phyloP scores from a whole-genome alignment of 2,329 filamentous ascomycete genomes.

The Verticillium zaregamsianum region DNA sequence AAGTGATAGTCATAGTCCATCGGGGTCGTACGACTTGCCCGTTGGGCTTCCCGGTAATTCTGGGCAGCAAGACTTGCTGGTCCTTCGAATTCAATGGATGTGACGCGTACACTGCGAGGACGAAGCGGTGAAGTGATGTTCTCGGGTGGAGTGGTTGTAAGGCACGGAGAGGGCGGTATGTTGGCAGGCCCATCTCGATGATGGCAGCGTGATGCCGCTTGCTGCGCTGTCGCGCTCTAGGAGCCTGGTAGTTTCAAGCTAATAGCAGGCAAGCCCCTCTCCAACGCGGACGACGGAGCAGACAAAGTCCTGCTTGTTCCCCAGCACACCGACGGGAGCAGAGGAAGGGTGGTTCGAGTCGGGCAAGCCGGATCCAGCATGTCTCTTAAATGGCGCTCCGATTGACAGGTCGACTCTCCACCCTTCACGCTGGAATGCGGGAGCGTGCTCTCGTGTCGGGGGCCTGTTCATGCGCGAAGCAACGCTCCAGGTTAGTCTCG shows the following conservation, averaged over 20 bases:
- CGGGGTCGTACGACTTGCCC: background rate
- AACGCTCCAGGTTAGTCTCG: background rate
- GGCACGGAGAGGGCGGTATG: background rate
- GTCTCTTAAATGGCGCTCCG: background rate
- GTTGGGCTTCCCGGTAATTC: background rate
- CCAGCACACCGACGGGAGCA: background rate
- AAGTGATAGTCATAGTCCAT: background rate
- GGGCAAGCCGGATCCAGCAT: background rate
- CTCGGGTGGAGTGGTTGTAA: background rate
- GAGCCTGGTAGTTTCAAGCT: background rate
- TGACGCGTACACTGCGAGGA: background rate
- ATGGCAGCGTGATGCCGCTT: background rate
- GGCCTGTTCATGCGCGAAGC: background rate
- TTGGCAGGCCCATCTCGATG: background rate
- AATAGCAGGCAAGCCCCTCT: background rate
- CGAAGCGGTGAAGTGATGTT: background rate
- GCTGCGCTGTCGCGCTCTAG: background rate
- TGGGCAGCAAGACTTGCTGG: background rate
- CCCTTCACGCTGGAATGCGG: background rate
- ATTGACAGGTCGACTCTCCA: background rate
- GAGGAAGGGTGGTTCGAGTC: background rate
- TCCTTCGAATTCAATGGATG: background rate
- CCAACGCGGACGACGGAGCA: background rate
- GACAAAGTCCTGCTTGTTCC: background rate
- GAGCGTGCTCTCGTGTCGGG: background rate